These are phyloP conservation scores for Yarrowia sp. DNA, from an alignment of 805 yeast genomes.

Conservation along the genomic window DNA sequence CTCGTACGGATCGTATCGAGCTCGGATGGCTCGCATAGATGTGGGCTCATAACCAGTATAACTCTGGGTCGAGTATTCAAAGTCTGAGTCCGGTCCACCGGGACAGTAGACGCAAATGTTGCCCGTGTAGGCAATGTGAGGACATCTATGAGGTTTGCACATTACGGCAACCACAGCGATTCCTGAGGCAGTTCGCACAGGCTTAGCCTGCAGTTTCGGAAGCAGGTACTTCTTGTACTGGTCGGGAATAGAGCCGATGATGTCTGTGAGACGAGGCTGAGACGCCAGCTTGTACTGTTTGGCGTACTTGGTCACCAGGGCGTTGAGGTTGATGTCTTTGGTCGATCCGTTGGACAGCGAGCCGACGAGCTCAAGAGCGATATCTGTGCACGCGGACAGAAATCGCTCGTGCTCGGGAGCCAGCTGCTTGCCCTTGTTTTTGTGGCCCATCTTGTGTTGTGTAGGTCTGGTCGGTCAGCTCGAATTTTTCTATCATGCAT, in stretches of 20 bases:
- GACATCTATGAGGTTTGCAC: slow-evolving; percentile 99
- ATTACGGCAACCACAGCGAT: slow-evolving; percentile 98
- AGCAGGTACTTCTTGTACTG: slow-evolving; percentile 87
- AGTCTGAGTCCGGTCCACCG: slow-evolving; percentile 98
- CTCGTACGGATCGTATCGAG: slow-evolving; percentile 96
- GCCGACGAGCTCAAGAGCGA: slow-evolving; percentile 78
- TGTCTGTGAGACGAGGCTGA: slow-evolving; percentile 93
- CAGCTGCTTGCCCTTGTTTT: slow-evolving; percentile 53
- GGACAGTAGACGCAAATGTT: slow-evolving; percentile 98
- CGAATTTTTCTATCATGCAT: slow-evolving; percentile 20
- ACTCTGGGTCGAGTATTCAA: slow-evolving; percentile 96
- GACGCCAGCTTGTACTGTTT: slow-evolving; percentile 87
- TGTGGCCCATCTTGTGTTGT: slow-evolving; percentile 32
- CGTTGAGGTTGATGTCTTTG: slow-evolving; percentile 84
- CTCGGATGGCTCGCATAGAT: slow-evolving; percentile 98
- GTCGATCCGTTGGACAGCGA: slow-evolving; percentile 59
- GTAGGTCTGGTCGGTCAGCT: background rate
- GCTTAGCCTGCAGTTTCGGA: slow-evolving; percentile 96
- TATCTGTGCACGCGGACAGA: slow-evolving; percentile 87
- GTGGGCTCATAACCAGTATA: slow-evolving; percentile 99
- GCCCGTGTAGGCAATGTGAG: slow-evolving; percentile 98
- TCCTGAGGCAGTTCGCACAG: slow-evolving; percentile 97
- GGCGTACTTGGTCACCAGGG: slow-evolving; percentile 77
- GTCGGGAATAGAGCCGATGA: slow-evolving; percentile 92
- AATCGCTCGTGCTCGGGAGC: slow-evolving; percentile 94